phyloP scores from a whole-genome alignment of 257 asterid species.

The Solanum bulbocastanum region DNA sequence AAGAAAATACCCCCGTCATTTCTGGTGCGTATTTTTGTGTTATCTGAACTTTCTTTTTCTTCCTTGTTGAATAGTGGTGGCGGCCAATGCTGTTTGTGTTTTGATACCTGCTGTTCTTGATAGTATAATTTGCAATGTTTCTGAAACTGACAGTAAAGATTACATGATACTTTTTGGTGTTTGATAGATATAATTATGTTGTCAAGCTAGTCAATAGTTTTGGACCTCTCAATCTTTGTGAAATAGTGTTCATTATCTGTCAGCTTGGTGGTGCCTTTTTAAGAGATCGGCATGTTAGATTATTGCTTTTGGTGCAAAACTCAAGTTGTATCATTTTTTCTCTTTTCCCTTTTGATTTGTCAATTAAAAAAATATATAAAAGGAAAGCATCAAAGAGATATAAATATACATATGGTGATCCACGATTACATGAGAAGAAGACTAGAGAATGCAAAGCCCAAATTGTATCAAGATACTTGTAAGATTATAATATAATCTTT shows the following conservation, averaged over 20 bases:
- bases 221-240: not conserved
- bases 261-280: not conserved
- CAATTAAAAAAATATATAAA: not conserved
- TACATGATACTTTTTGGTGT: not conserved
- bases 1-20: conserved; percentile 12
- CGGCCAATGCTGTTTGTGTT: not conserved
- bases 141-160: not conserved
- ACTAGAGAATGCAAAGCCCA: not conserved
- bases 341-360: not conserved
- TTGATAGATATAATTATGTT: not conserved
- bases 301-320: not conserved
- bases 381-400: not conserved
- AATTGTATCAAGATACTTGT: not conserved
- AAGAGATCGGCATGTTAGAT: not conserved
- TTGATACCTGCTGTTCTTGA: not conserved
- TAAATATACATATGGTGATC: not conserved
- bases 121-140: not conserved
- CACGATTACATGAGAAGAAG: not conserved
- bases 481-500: not conserved
- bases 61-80: not conserved
- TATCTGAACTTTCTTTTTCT: not conserved
- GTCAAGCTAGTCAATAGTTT: not conserved
- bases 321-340: not conserved
- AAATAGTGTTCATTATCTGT: not conserved
- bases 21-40: conserved; percentile 18